Evolutionary conservation across 2,329 filamentous ascomycete species (phyloP), one percentile per base, ranked within the genome.

Genomic region (Fusarium sp.): DNA sequence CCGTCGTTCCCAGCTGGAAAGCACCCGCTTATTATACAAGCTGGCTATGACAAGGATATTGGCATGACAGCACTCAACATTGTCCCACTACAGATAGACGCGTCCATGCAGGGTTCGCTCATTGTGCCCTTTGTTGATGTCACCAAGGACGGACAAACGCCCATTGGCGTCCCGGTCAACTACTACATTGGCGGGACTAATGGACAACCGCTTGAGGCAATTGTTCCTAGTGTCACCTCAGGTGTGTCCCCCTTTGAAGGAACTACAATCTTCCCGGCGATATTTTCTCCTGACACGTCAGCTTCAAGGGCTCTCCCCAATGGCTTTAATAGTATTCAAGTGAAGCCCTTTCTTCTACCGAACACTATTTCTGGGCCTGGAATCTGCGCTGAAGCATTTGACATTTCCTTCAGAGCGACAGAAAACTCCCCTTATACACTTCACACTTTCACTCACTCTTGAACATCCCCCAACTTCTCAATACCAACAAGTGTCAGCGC

Each of bases 1-100:
- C 66, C 66, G 2, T 63, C 66, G 9, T 69, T 68, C 46, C 66
- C 63, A 21, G 5, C 37, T 35, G 66, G 57, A 4, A 69, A 57
- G 10, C 66, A 69, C 10, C 66, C 66, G 2, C 10, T 69, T 7
- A 68, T 69, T 7, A 51, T 68, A 5, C 52, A 63, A 18, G 46
- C 63, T 4, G 57, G 51, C 14, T 69, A 68, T 21, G 0, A 52
- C 1, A 69, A 69, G 7, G 66, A 69, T 10, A 69, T 69, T 6
- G 52, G 66, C 4, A 69, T 69, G 66, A 69, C 66, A 19, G 58
- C 66, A 10, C 10, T 68, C 16, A 63, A 68, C 10, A 23, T 69
- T 4, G 4, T 68, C 1, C 58, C 66, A 10, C 25, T 69, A 0
- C 58, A 69, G 10, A 69, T 69, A 15, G 35, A 23, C 4, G 63